Conservation (phyloP, 2,329 filamentous ascomycete species). For the Cryphonectria naterciae region DNA sequence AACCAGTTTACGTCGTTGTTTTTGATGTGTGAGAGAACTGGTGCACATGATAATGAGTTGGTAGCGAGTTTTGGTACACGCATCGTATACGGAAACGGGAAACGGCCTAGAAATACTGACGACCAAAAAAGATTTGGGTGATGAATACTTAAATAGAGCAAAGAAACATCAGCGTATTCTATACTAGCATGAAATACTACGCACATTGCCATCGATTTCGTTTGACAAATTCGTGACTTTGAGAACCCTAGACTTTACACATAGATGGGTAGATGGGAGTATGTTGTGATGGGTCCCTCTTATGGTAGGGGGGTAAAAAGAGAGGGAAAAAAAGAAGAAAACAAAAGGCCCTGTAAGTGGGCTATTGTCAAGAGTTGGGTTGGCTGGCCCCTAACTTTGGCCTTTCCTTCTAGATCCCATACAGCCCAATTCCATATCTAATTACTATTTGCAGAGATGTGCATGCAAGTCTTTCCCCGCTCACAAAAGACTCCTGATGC, state of each 20-base stretch:
- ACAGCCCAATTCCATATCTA: no score
- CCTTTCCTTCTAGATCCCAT: no score
- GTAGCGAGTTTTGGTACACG: background rate
- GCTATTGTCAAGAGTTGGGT: no score
- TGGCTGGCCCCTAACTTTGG: no score
- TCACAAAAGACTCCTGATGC: background rate
- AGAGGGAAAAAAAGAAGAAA: no score
- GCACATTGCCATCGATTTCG: background rate
- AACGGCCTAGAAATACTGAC: background rate
- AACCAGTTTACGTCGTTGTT: background rate
- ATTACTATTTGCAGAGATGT: no score
- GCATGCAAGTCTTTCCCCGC: accelerated
- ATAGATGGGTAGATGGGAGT: no score
- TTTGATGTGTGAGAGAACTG: background rate
- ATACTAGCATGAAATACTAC: background rate
- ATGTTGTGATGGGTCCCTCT: no score
- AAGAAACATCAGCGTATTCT: background rate
- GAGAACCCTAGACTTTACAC: no score
- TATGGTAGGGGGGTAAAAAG: no score
- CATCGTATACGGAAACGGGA: background rate
- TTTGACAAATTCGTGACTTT: background rate
- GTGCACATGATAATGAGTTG: background rate
- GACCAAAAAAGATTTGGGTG: background rate
- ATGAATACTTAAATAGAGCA: background rate
- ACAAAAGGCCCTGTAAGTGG: no score